Evolutionary conservation across 1,284 basidiomycete species (phyloP), one percentile per base, ranked within the genome.

Genomic region (Pseudozyma tsukubaensis): DNA sequence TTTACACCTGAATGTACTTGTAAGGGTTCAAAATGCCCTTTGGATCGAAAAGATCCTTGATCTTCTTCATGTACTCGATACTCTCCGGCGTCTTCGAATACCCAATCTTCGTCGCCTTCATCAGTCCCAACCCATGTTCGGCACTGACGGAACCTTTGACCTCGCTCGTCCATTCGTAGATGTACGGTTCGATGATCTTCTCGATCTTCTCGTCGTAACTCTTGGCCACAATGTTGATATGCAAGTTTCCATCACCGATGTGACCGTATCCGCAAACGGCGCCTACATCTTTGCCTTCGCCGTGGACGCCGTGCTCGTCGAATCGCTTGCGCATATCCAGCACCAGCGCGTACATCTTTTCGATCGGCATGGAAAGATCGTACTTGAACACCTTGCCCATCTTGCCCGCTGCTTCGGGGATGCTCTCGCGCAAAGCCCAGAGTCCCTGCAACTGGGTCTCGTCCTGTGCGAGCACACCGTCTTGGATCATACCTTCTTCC

Each of bases 351-450:
- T 98, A 92, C 89, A 99, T 99, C 78, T 91, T 89, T 19, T 89
- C 88, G 4, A 97, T 88, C 2, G 96, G 96, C 36, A 99, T 90
- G 18, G 93, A 95, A 43, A 99, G 89, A 82, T 99, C 97, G 85
- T 99, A 99, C 87, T 99, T 99, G 88, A 97, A 99, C 6, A 92
- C 91, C 77, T 94, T 94, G 48, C 97, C 97, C 83, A 94, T 91
- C 85, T 98, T 98, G 29, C 92, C 93, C 2, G 93, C 90, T 1
- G 95, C 92, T 85, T 99, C 97, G 2, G 97, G 91, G 21, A 99
- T 89, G 42, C 92, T 91, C 86, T 99, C 97, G n/a, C 97, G 91
- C 16, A 99, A 88, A 1, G 91, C 90, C 97, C 97, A 99, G 2
- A 99, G 86, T 0, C 91, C 91, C 1, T 91, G 89, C 77, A 97